Evolutionary conservation across 2,329 filamentous ascomycete species (phyloP).

Genomic region (Sporothrix pallida): DNA sequence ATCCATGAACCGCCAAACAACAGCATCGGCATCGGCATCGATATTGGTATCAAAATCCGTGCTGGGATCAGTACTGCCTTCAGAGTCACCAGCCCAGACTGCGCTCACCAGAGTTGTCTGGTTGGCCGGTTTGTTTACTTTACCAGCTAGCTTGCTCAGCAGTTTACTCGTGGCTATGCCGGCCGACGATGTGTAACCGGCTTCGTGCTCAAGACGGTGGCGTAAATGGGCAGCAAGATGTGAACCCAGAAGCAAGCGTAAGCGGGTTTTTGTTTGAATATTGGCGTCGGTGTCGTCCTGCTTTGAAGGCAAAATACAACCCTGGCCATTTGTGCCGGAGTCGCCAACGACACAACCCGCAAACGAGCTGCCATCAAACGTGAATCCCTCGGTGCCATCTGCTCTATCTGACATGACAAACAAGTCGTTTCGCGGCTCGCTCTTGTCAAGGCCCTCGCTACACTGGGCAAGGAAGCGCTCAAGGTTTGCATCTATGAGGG

Average conservation of each 20-base stretch:
- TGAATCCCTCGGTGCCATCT: conserved; percentile 70
- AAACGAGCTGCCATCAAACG: conserved; percentile 72
- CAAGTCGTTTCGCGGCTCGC: conserved; percentile 51
- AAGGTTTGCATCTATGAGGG: conserved; percentile 83
- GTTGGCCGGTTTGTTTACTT: conserved; percentile 80
- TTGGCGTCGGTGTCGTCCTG: conserved; percentile 27
- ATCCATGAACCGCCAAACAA: conserved; percentile 74
- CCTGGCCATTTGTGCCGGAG: background rate
- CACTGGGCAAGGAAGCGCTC: conserved; percentile 56
- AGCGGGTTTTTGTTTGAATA: conserved; percentile 44
- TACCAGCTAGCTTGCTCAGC: conserved; percentile 83
- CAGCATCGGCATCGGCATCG: conserved; percentile 31
- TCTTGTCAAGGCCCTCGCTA: background rate
- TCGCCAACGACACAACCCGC: conserved; percentile 62
- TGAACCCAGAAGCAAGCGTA: conserved; percentile 76
- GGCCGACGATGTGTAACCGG: conserved; percentile 86
- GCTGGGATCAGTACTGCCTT: background rate
- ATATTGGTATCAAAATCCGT: background rate
- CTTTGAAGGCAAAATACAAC: conserved; percentile 11
- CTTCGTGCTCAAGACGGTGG: conserved; percentile 67
- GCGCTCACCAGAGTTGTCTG: conserved; percentile 78
- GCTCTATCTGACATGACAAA: conserved; percentile 76
- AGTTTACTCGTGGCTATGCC: conserved; percentile 89
- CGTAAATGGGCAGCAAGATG: conserved; percentile 81
- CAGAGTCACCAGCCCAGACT: background rate